These are phyloP conservation scores for Cyclostephanos tholiformis DNA, from an alignment of 108 stramenopile genomes.

Conservation along the genomic window DNA sequence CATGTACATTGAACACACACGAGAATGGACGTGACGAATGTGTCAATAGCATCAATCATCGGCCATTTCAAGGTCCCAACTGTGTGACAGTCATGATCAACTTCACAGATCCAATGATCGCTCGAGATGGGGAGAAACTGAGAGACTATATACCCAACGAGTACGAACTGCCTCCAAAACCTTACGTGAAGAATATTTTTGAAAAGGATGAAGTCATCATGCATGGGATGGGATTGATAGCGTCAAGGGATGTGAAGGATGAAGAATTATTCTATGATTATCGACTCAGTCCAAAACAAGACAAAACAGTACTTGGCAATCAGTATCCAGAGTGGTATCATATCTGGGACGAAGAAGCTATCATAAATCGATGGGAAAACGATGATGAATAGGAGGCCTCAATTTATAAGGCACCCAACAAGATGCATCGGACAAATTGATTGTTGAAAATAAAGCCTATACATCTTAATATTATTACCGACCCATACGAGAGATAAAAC, in stretches of 20 bases:
- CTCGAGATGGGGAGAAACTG: slow-evolving; percentile 15
- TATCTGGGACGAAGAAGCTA: slow-evolving; percentile 42
- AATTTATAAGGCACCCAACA: no score
- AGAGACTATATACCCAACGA: slow-evolving; percentile 71
- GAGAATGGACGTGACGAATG: slow-evolving; percentile 2
- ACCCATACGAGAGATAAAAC: neutral
- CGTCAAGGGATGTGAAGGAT: slow-evolving; percentile 67
- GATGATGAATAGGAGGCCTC: slow-evolving; percentile 9
- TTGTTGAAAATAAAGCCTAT: no score
- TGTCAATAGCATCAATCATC: neutral
- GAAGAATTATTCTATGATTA: slow-evolving; percentile 90
- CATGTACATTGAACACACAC: neutral
- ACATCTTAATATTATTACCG: neutral
- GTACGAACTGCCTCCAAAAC: slow-evolving; percentile 67
- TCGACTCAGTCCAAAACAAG: slow-evolving; percentile 49
- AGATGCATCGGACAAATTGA: no score
- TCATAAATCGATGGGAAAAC: slow-evolving; percentile 43
- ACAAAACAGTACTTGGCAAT: slow-evolving; percentile 19
- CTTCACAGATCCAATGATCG: slow-evolving; percentile 65
- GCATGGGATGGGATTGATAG: slow-evolving; percentile 78
- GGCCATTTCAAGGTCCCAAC: slow-evolving; percentile 48
- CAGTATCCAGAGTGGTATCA: slow-evolving; percentile 70
- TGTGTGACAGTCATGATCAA: slow-evolving; percentile 70
- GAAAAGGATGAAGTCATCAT: slow-evolving; percentile 66
- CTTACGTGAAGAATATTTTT: slow-evolving; percentile 44